phyloP scores from a whole-genome alignment of 2,329 filamentous ascomycete species.

The Chaetomium globosum region DNA sequence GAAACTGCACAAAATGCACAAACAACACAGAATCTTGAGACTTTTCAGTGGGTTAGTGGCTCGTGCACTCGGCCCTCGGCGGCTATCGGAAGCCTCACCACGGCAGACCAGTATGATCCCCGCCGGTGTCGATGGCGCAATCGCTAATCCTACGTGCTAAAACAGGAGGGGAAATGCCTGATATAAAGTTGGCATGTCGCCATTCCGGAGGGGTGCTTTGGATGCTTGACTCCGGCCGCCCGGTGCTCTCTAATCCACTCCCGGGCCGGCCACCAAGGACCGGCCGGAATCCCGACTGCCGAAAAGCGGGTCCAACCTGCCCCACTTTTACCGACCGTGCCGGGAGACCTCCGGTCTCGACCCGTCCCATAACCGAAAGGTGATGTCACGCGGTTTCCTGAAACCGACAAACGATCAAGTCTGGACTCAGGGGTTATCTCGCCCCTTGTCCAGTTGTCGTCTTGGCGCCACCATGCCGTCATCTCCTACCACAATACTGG shows the following conservation, averaged over 20 bases:
- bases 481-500: not conserved
- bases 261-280: conserved; percentile 10
- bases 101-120: not conserved
- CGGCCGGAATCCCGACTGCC: conserved; percentile 28
- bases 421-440: not conserved
- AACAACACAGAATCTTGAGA: not conserved
- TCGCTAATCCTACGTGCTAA: not conserved
- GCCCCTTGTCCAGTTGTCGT: not conserved
- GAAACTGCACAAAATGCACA: not conserved
- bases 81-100: conserved; percentile 24
- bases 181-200: not conserved
- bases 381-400: conserved; percentile 23
- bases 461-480: conserved; percentile 20
- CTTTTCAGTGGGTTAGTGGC: not conserved
- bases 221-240: not conserved
- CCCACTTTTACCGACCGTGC: conserved; percentile 27
- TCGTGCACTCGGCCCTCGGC: conserved; percentile 26
- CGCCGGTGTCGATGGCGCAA: not conserved
- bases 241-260: not conserved
- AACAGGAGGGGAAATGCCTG: not conserved
- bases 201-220: not conserved
- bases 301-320: conserved; percentile 5
- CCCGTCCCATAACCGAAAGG: conserved; percentile 21
- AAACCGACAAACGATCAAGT: conserved; percentile 1
- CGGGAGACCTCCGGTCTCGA: conserved; percentile 26